These are phyloP conservation scores for Trametes versicolor DNA, from an alignment of 1,284 basidiomycete genomes.

Conservation along the genomic window DNA sequence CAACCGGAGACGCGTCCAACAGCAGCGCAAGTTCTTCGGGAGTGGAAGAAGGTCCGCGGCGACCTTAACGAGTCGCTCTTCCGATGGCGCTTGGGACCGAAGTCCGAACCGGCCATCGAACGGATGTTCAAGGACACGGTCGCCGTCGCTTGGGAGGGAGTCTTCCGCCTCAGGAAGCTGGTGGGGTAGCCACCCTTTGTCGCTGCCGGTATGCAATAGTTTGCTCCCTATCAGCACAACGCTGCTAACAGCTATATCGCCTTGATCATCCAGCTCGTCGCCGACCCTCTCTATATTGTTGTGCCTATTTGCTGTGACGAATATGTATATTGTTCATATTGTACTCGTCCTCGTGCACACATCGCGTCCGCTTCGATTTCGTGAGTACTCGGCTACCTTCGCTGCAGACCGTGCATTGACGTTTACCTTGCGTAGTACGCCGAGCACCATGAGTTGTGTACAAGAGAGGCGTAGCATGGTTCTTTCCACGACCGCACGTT, in stretches of 20 bases:
- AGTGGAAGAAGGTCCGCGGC: neutral
- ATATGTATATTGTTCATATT: neutral
- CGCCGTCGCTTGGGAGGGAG: constrained; percentile 30
- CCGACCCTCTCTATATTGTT: neutral
- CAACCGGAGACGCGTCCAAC: constrained; percentile 7
- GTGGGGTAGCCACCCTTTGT: neutral
- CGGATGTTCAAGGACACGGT: constrained; percentile 32
- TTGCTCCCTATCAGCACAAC: too few species aligned
- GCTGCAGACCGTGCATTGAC: too few species aligned
- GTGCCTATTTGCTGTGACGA: neutral
- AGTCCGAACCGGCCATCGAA: constrained; percentile 25
- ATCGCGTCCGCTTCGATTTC: too few species aligned
- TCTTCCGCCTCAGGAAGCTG: constrained; percentile 25
- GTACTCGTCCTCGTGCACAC: neutral
- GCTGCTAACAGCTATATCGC: fast-evolving
- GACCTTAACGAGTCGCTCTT: neutral
- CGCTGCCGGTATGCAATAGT: neutral
- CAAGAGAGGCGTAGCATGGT: too few species aligned
- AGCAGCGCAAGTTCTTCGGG: neutral
- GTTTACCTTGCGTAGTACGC: too few species aligned
- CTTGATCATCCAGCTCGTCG: neutral
- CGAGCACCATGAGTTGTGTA: too few species aligned
- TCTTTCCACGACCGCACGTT: too few species aligned
- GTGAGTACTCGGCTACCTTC: too few species aligned
- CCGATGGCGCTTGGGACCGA: constrained; percentile 23